These are phyloP conservation scores for Cyberlindnera sargentensis DNA, from an alignment of 805 yeast species.

Conservation along the genomic window DNA sequence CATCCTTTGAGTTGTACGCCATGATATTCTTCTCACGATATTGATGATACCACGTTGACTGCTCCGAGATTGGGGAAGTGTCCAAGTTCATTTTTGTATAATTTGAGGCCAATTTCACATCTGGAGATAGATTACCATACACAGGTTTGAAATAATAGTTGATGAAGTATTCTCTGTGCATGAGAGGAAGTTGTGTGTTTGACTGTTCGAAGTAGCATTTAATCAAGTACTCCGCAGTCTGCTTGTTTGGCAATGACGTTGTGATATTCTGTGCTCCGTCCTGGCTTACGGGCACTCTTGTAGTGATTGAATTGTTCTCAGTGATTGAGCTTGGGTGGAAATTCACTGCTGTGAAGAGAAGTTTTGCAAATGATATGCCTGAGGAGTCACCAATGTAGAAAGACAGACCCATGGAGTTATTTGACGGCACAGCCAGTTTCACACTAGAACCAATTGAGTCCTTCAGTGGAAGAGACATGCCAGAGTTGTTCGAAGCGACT, in stretches of 20 bases:
- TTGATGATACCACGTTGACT: conserved; percentile 41
- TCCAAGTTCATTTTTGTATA: conserved; percentile 40
- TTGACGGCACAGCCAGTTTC: conserved; percentile 12
- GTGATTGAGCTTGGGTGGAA: conserved; percentile 33
- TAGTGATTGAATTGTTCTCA: conserved; percentile 23
- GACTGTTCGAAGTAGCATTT: conserved; percentile 68
- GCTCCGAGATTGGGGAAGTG: conserved; percentile 19
- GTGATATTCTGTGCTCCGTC: conserved; percentile 18
- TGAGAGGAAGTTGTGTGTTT: conserved; percentile 75
- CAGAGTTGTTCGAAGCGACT: conserved; percentile 2
- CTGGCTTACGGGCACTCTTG: conserved; percentile 19
- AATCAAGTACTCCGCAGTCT: conserved; percentile 59
- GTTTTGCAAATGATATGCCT: conserved; percentile 67
- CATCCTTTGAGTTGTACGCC: conserved; percentile 17
- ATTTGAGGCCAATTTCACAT: conserved; percentile 52
- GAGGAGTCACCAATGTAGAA: conserved; percentile 44
- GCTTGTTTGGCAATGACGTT: conserved; percentile 59
- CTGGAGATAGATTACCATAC: conserved; percentile 58
- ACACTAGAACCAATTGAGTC: conserved; percentile 20
- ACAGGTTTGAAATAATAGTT: conserved; percentile 64
- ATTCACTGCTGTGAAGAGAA: conserved; percentile 73
- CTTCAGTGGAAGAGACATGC: conserved; percentile 1
- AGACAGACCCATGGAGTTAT: conserved; percentile 12
- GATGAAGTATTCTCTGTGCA: conserved; percentile 76
- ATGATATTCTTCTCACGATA: conserved; percentile 23